Conservation (phyloP, 2,329 filamentous ascomycete genomes). For the Teratosphaeria zuluensis region DNA sequence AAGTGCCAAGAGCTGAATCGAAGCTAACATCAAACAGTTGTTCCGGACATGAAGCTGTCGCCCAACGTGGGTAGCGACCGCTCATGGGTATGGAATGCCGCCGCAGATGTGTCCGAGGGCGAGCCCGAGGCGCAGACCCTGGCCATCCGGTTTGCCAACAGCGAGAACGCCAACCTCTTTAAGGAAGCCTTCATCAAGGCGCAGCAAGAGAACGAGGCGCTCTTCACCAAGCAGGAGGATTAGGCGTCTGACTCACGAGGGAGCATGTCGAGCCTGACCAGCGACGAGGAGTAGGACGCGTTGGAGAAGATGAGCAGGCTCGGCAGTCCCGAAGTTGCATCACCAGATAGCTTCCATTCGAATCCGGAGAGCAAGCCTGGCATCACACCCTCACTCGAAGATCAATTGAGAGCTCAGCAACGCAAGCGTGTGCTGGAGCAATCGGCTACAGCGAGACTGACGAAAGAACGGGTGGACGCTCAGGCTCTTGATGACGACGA, state of each 20-base stretch:
- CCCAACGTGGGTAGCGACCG: constrained; percentile 97
- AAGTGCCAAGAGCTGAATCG: neutral
- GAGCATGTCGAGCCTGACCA: neutral
- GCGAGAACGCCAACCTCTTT: constrained; percentile 94
- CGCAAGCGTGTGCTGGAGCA: neutral
- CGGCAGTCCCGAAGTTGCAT: neutral
- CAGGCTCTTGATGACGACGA: neutral
- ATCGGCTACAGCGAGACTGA: neutral
- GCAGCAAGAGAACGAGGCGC: constrained; percentile 85
- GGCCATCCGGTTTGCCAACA: constrained; percentile 95
- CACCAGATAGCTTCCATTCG: neutral
- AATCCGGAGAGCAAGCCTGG: neutral
- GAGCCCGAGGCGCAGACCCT: constrained; percentile 93
- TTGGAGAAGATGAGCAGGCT: neutral
- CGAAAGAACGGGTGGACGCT: neutral
- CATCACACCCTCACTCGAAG: neutral
- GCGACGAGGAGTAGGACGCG: neutral
- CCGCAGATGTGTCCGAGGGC: constrained; percentile 94
- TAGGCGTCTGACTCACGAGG: neutral
- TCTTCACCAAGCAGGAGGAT: constrained; percentile 48
- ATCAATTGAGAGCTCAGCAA: neutral
- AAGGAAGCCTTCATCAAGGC: constrained; percentile 97
- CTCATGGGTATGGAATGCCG: constrained; percentile 98
- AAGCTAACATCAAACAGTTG: constrained; percentile 48
- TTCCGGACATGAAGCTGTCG: constrained; percentile 96